These are phyloP conservation scores for Inosperma sp. DNA, from an alignment of 768 basidiomycete genomes.

Conservation along the genomic window DNA sequence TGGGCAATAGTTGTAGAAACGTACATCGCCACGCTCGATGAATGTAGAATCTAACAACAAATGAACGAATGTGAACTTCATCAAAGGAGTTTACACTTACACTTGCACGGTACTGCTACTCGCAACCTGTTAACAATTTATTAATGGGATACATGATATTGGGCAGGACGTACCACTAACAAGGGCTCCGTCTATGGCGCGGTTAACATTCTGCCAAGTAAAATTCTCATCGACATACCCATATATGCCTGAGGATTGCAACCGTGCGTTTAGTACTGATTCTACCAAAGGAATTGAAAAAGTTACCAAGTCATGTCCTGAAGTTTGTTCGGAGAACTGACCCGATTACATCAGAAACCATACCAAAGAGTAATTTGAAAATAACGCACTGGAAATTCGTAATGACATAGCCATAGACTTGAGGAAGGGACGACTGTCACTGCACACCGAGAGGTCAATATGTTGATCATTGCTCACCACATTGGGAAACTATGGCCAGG, in stretches of 20 bases:
- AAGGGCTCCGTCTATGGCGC: neutral
- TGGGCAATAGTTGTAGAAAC: neutral
- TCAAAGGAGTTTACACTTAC: neutral
- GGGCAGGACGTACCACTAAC: slow-evolving; percentile 2
- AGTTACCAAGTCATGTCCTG: neutral
- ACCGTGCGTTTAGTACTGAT: neutral
- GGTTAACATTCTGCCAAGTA: neutral
- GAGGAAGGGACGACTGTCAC: neutral
- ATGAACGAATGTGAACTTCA: no score
- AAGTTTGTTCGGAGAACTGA: neutral
- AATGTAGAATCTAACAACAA: slow-evolving; percentile 3
- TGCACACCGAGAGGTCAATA: neutral
- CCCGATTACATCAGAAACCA: neutral
- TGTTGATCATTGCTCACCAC: neutral
- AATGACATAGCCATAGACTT: slow-evolving; percentile 8
- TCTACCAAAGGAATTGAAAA: neutral
- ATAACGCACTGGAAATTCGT: neutral
- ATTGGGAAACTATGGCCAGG: slow-evolving; percentile 1
- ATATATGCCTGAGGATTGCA: slow-evolving; percentile 1
- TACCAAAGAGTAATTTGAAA: neutral
- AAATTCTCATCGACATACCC: neutral
- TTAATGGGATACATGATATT: neutral
- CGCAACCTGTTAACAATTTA: neutral
- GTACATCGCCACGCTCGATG: slow-evolving; percentile 1
- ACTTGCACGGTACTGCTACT: slow-evolving; percentile 1